Conservation (phyloP, 208 protist genomes). For the Trypanosomatidae sp. region DNA sequence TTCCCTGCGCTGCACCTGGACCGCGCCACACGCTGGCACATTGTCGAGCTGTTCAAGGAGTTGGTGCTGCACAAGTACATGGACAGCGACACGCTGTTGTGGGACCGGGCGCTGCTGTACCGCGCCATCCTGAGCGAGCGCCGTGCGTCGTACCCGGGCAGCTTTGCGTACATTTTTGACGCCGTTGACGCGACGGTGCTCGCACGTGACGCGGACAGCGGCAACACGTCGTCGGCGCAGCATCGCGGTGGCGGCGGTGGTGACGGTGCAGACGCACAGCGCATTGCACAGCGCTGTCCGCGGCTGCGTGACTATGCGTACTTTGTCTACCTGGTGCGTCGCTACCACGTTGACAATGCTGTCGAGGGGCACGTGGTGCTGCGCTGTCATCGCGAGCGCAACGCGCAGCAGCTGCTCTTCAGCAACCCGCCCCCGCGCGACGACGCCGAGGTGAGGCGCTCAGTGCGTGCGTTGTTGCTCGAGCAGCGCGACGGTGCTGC, state of each 20-base stretch:
- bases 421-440: slow-evolving; percentile 64
- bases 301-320: slow-evolving; percentile 43
- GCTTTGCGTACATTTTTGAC: slow-evolving; percentile 60
- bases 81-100: slow-evolving; percentile 28
- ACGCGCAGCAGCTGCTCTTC: slow-evolving; percentile 52
- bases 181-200: slow-evolving; percentile 27
- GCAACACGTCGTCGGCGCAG: neutral
- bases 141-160: slow-evolving; percentile 37
- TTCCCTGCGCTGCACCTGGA: slow-evolving; percentile 73
- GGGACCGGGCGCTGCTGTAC: slow-evolving; percentile 80
- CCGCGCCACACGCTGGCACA: slow-evolving; percentile 40
- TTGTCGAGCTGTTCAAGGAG: slow-evolving; percentile 76
- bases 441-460: slow-evolving; percentile 38
- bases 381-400: slow-evolving; percentile 52
- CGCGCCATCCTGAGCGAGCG: slow-evolving; percentile 61
- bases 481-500: neutral
- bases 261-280: neutral
- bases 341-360: slow-evolving; percentile 75
- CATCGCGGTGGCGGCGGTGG: neutral
- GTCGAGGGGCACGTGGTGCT: slow-evolving; percentile 81
- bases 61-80: slow-evolving; percentile 55
- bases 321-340: slow-evolving; percentile 62
- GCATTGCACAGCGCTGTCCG: slow-evolving; percentile 11
- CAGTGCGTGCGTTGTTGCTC: slow-evolving; percentile 1
- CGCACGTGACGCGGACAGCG: slow-evolving; percentile 2